Base-by-base conservation (phyloP, 257 asterid genomes). In the Thymus quinquecostatus region DNA sequence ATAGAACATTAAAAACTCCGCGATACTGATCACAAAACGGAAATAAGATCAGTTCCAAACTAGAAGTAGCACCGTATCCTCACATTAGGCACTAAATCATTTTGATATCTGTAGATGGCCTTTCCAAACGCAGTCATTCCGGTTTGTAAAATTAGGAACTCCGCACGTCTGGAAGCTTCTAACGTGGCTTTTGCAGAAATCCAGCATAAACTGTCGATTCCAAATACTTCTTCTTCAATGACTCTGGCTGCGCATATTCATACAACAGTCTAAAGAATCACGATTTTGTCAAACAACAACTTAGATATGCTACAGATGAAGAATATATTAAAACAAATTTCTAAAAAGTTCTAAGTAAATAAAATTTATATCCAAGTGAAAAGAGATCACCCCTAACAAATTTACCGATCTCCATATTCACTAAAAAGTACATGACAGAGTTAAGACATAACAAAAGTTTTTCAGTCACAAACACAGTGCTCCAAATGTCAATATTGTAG, bases 91-190 rank as follows among this genome's bases (percentile, higher is more conserved):
- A 94, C 91, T 62, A 94, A 86, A 79, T 94, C 99, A 14, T 83
- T 81, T 82, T 84, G 86, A 75, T 77, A 86, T 86, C 92, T 84
- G 85, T 91, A 94, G 59, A 72, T 84, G 81, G 97, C 90, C 81
- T 91, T 94, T 77, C 99, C 99, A 2, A 94, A 87, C 67, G 97
- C 97, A 70, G 99, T 94, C 97, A 89, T 86, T 81, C 99, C 99
- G 10, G 97, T 89, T 85, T 85, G 96, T 78, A 91, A 77, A 77
- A 94, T 94, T 72, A 94, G 82, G 80, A 86, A 83, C 68, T 91
- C 97, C n/a, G 85, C 86, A 62, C 86, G 95, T 79, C 87, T 83
- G 45, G 97, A 89, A 77, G 98, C 96, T 83, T 87, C 94, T 76
- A 89, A 69, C 57, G 92, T 91, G 67, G 98, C 83, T 80, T 91